phyloP scores from a whole-genome alignment of 805 yeast species.

The Candida yuanshanica region DNA sequence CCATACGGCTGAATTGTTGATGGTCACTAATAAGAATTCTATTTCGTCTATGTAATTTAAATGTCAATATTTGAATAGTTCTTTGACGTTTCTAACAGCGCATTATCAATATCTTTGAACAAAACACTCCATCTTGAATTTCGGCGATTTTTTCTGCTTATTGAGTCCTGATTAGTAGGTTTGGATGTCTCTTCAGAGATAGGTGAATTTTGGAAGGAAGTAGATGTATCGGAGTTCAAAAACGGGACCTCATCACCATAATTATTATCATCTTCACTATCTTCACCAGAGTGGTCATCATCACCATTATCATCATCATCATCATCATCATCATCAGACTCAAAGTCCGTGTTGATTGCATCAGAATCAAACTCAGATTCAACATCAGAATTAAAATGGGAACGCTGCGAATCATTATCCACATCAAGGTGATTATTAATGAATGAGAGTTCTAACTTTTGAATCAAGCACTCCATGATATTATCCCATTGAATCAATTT shows the following conservation, averaged over 20 bases:
- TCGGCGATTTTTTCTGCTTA: neutral
- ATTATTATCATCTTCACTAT: neutral
- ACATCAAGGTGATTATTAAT: constrained; percentile 1
- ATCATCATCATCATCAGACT: constrained; percentile 5
- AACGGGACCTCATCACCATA: neutral
- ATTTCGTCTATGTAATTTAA: no score
- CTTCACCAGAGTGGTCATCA: neutral
- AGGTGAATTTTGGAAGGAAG: constrained; percentile 2
- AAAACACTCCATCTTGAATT: constrained; percentile 18
- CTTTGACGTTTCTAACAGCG: constrained; percentile 13
- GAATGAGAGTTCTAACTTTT: constrained; percentile 12
- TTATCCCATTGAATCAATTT: constrained; percentile 18
- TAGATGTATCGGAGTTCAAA: neutral
- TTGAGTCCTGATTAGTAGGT: neutral
- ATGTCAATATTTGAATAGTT: neutral
- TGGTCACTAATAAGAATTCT: no score
- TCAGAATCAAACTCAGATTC: constrained; percentile 4
- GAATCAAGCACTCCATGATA: constrained; percentile 21
- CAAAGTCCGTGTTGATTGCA: constrained; percentile 4
- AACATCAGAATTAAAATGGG: constrained; percentile 1
- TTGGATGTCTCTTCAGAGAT: neutral
- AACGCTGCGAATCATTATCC: constrained; percentile 2
- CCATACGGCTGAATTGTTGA: no score
- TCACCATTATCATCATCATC: constrained; percentile 13
- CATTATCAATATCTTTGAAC: constrained; percentile 20